Percentiles rank a stretch among this genome's conserved stretches.
phyloP scores from a whole-genome alignment of 2,329 filamentous ascomycete genomes.

The Penicillium sp. region DNA sequence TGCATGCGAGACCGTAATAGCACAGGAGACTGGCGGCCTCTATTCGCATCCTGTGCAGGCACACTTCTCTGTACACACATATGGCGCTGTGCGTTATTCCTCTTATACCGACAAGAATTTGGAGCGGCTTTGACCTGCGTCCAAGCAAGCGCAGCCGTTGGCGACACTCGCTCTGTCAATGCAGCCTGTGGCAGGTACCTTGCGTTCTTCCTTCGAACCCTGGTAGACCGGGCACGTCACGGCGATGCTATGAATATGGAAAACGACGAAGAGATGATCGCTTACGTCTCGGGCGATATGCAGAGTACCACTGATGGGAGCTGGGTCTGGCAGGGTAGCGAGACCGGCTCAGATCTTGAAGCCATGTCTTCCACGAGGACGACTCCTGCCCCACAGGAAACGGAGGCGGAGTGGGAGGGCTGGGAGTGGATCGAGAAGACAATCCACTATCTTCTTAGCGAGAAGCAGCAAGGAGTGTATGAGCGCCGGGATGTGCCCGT shows the following conservation, averaged over 20 bases:
- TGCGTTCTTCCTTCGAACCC: constrained; percentile 70
- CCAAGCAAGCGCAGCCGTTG: constrained; percentile 68
- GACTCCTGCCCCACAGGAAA: constrained; percentile 38
- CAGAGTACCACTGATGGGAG: constrained; percentile 74
- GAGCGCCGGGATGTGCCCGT: constrained; percentile 13
- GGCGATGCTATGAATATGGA: constrained; percentile 47
- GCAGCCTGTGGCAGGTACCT: constrained; percentile 77
- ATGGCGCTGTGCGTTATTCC: constrained; percentile 79
- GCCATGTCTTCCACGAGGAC: constrained; percentile 21
- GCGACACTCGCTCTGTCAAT: constrained; percentile 69
- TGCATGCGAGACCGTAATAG: constrained; percentile 49
- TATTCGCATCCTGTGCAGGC: constrained; percentile 66
- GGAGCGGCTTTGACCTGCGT: constrained; percentile 71
- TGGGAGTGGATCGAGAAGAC: constrained; percentile 73
- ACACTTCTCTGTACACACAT: constrained; percentile 77
- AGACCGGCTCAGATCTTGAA: constrained; percentile 46
- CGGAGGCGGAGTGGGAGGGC: constrained; percentile 70
- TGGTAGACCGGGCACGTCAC: constrained; percentile 58
- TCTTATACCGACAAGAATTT: constrained; percentile 72
- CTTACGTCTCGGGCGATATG: constrained; percentile 80
- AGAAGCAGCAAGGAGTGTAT: constrained; percentile 37
- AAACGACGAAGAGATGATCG: constrained; percentile 81
- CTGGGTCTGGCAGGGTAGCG: constrained; percentile 77
- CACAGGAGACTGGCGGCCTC: constrained; percentile 51
- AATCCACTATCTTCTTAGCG: constrained; percentile 55